phyloP scores from a whole-genome alignment of 495 filamentous ascomycete species.

The Aspergillus homomorphus region DNA sequence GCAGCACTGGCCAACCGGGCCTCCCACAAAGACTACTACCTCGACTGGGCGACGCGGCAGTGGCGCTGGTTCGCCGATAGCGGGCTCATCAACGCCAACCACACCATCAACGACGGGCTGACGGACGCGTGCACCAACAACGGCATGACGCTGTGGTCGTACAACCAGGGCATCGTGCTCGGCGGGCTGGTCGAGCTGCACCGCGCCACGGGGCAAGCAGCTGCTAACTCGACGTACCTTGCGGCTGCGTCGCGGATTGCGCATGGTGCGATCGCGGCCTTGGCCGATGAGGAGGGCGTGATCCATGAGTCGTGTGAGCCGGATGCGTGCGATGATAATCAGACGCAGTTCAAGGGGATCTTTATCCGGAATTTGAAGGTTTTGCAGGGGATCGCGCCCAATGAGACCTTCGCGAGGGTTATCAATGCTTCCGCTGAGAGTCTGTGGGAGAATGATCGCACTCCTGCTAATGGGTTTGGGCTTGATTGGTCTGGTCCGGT shows the following conservation, averaged over 20 bases:
- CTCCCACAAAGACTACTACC: constrained; percentile 44
- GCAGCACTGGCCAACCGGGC: constrained; percentile 72
- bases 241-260: not conserved
- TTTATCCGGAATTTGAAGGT: constrained; percentile 68
- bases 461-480: not conserved
- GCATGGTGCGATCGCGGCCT: not conserved
- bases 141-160: constrained; percentile 61
- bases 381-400: constrained; percentile 51
- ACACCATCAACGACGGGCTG: constrained; percentile 71
- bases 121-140: constrained; percentile 56
- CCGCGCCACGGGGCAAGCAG: constrained; percentile 35
- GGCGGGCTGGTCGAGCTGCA: constrained; percentile 68
- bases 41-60: constrained; percentile 51
- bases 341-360: constrained; percentile 74
- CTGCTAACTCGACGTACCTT: not conserved
- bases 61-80: constrained; percentile 68
- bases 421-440: constrained; percentile 61
- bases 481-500: not conserved
- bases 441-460: constrained; percentile 63
- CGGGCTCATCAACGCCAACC: constrained; percentile 63
- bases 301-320: constrained; percentile 50
- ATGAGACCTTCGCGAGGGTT: constrained; percentile 49
- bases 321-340: constrained; percentile 54
- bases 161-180: constrained; percentile 79
- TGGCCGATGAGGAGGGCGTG: not conserved